Base-by-base conservation (phyloP, 192 early-diverging fungal species). In the Chytriomyces confervae region DNA sequence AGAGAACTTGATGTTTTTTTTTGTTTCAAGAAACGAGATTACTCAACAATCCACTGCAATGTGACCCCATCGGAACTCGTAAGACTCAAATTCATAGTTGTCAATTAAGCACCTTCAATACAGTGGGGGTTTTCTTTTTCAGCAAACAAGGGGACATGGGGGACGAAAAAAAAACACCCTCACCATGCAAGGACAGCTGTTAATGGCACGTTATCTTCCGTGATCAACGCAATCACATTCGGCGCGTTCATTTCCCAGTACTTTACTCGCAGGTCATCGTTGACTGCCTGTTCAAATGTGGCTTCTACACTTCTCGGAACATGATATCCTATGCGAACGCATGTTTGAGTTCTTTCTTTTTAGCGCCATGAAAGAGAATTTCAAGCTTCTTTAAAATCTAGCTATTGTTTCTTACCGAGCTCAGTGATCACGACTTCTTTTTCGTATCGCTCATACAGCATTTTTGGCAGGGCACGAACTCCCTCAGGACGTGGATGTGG, bases 51-150 rank as follows among this genome's bases (percentile, higher is more conserved):
- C 74, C 20, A 80, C 74, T 20, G 66, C 79, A 70, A 80, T 66
- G 27, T 76, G 72, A 3, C 79, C 79, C 72, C 72, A 80, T 7
- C 70, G 53, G 44, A 76, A 69, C 16, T 63, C 75, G 57, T 80
- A 80, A n/a, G 79, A 78, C n/a, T 66, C 43, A 47, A 66, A 81
- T 47, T 81, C 80, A 47, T 79, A 81, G 66, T 81, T 81, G 60
- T 81, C 80, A 11, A 81, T 20, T 46, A 81, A 64, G 27, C 36
- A 36, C 36, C 36, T 36, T 36, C 2, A 4, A 36, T 36, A 0
- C 24, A 27, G 36, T n/a, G 36, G 2, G 4, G 36, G 0, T 36
- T 36, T 36, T 36, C 2, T 36, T 36, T 27, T 27, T 27, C 24
- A 27, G 24, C 24, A 27, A 27, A 27, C 0, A 2, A 0, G 36